Percentiles rank a stretch among this genome's conserved stretches.
These are phyloP conservation scores for Boechera stricta DNA, from an alignment of 345 rosid genomes.

Conservation along the genomic window DNA sequence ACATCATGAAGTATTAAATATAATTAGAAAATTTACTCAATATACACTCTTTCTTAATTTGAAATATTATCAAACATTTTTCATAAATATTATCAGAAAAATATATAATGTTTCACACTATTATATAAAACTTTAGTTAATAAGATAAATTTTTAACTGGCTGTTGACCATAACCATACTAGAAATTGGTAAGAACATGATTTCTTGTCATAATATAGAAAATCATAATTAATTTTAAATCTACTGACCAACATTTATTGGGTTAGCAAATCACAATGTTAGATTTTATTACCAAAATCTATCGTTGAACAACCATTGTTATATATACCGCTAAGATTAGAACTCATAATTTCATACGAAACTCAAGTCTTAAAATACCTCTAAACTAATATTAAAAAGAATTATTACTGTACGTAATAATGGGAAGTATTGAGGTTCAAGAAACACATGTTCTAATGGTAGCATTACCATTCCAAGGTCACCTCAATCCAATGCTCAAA, in stretches of 20 bases:
- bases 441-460: constrained; percentile 53
- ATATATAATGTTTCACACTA: too few relatives aligned
- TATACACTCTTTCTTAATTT: too few relatives aligned
- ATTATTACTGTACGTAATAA: background rate
- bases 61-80: too few relatives aligned
- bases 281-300: constrained; percentile 13
- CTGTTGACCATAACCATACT: too few relatives aligned
- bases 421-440: constrained; percentile 22
- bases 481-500: constrained; percentile 46
- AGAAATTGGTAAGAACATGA: too few relatives aligned
- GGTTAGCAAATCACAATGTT: background rate
- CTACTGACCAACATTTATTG: background rate
- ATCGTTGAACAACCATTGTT: background rate
- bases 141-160: too few relatives aligned
- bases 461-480: constrained; percentile 42
- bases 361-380: constrained; percentile 9
- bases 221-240: too few relatives aligned
- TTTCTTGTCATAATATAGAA: too few relatives aligned
- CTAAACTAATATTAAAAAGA: background rate
- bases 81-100: too few relatives aligned
- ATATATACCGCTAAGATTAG: constrained; percentile 14
- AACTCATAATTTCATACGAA: constrained; percentile 6
- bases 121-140: too few relatives aligned
- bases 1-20: too few relatives aligned
- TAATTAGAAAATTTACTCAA: too few relatives aligned